Percentiles rank a stretch among this genome's conserved stretches.
phyloP scores from a whole-genome alignment of 2,329 filamentous ascomycete genomes.

The Sclerotiophoma versabilis region DNA sequence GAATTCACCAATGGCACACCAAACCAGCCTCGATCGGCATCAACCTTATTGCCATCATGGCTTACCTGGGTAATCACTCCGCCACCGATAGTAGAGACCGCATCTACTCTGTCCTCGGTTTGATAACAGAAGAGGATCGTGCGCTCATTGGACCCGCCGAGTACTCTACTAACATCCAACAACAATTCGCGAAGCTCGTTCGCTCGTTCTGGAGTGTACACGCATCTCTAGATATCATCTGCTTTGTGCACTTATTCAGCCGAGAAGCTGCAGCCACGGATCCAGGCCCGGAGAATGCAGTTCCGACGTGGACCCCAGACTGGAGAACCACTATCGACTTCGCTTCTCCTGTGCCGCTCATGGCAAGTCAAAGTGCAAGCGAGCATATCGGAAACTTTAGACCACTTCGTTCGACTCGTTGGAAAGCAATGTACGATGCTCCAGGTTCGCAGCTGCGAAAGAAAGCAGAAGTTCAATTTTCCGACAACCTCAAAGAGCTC shows the following conservation, averaged over 20 bases:
- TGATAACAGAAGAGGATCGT: conserved; percentile 34
- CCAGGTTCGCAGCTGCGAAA: conserved; percentile 28
- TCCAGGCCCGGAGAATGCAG: conserved; percentile 15
- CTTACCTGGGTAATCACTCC: conserved; percentile 39
- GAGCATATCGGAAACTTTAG: conserved; percentile 41
- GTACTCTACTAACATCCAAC: conserved; percentile 25
- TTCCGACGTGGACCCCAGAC: conserved; percentile 39
- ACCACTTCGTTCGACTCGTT: conserved; percentile 29
- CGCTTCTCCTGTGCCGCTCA: conserved; percentile 42
- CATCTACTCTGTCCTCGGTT: conserved; percentile 40
- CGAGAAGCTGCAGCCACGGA: conserved; percentile 26
- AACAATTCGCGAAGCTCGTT: conserved; percentile 39
- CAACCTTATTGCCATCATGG: conserved; percentile 36
- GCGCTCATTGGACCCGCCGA: conserved; percentile 34
- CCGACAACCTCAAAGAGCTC: conserved; percentile 31
- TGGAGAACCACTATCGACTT: conserved; percentile 37
- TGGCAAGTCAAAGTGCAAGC: conserved; percentile 43
- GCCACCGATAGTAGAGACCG: conserved; percentile 39
- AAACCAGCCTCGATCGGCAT: conserved; percentile 26
- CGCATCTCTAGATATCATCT: conserved; percentile 38
- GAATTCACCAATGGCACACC: conserved; percentile 38
- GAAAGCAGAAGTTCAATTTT: conserved; percentile 30
- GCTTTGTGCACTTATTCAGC: conserved; percentile 40
- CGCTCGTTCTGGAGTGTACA: conserved; percentile 36
- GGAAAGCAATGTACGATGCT: conserved; percentile 37